Conservation (phyloP, 352 stramenopile species). For the Pythium brachiatum region DNA sequence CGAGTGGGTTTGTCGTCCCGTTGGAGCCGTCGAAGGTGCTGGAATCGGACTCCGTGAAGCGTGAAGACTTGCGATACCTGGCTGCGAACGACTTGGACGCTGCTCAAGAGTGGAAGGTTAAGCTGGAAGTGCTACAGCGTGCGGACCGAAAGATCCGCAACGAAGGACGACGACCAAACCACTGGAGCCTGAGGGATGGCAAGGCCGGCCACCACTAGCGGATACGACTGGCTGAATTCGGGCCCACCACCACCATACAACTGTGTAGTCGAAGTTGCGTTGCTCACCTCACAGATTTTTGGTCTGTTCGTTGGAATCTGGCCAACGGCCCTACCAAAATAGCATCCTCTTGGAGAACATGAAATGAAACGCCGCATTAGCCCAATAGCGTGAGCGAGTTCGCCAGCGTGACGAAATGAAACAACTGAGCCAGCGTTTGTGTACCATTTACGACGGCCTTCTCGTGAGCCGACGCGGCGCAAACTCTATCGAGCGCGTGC, state of each 20-base stretch:
- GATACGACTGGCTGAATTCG: too few relatives aligned
- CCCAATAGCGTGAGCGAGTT: too few relatives aligned
- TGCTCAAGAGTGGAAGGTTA: constrained; percentile 84
- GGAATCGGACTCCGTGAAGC: constrained; percentile 63
- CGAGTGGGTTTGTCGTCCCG: constrained; percentile 59
- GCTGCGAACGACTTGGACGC: constrained; percentile 65
- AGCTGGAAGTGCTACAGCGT: constrained; percentile 74
- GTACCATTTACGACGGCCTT: background rate
- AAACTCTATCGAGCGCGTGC: background rate
- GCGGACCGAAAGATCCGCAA: constrained; percentile 75
- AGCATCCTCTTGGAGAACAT: too few relatives aligned
- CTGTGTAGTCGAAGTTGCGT: too few relatives aligned
- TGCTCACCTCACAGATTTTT: too few relatives aligned
- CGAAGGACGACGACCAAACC: constrained; percentile 76
- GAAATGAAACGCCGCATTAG: too few relatives aligned
- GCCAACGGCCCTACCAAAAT: too few relatives aligned
- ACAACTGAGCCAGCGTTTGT: too few relatives aligned
- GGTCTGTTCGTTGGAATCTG: too few relatives aligned
- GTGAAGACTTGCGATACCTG: constrained; percentile 70
- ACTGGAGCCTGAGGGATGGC: constrained; percentile 60
- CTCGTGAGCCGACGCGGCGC: background rate
- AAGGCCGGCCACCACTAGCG: constrained; percentile 35
- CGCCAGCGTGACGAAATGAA: too few relatives aligned
- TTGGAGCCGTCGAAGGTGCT: constrained; percentile 59
- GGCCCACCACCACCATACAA: too few relatives aligned